A percentile compares a stretch with the other conserved stretches of the same genome.
Evolutionary conservation across 176 grass and related monocot genomes (phyloP).

Genomic region (Raddia guianensis): DNA sequence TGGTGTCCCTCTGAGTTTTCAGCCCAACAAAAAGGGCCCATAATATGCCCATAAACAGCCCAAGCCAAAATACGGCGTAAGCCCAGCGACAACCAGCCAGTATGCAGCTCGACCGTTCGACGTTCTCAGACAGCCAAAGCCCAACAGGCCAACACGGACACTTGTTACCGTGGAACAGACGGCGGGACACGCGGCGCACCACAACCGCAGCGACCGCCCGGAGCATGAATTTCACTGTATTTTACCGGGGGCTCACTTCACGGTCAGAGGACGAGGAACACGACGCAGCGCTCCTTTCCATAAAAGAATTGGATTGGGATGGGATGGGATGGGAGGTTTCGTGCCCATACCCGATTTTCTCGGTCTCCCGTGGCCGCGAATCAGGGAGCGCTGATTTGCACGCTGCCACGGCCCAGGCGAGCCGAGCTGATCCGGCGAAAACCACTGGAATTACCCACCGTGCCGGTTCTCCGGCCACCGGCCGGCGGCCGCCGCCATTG

Average conservation of each 20-base stretch:
- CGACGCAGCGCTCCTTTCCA: not conserved
- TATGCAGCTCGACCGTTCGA: no score
- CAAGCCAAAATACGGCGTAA: not conserved
- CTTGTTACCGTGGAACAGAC: not conserved
- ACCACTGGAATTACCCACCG: not conserved
- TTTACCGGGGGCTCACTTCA: not conserved
- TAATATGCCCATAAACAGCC: not conserved
- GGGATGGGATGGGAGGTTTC: not conserved
- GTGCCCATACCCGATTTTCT: not conserved
- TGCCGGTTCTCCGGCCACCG: no score
- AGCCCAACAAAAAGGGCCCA: not conserved
- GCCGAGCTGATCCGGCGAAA: no score
- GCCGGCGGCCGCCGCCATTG: not conserved
- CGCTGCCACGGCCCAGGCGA: no score
- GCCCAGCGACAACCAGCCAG: not conserved
- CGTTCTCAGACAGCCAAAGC: not conserved
- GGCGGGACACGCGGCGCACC: not conserved
- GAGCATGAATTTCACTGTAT: not conserved
- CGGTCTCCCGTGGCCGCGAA: slow-evolving; percentile 6
- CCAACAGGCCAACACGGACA: not conserved
- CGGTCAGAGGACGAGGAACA: not conserved
- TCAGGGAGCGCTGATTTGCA: slow-evolving; percentile 20
- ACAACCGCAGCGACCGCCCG: no score
- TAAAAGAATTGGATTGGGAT: no score
- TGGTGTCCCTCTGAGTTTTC: not conserved